Conservation (phyloP, 2,329 filamentous ascomycete species). For the Fusarium sp. region DNA sequence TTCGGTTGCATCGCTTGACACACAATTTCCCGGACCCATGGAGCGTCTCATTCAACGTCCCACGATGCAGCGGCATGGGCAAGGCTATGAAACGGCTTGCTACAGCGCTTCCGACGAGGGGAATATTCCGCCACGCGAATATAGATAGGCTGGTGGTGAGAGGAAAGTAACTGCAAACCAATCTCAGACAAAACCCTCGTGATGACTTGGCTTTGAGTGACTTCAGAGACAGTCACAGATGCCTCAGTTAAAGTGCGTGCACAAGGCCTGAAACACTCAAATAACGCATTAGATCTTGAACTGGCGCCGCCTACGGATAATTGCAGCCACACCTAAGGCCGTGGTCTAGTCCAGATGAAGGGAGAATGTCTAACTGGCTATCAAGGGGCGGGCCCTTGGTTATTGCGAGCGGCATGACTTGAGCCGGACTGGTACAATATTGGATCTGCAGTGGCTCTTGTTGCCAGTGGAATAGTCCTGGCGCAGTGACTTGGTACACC, state of each 20-base stretch:
- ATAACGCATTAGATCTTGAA: conserved; percentile 12
- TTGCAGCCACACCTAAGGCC: conserved; percentile 7
- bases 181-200: not conserved
- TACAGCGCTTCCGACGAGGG: conserved; percentile 14
- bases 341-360: not conserved
- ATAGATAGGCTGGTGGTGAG: not conserved
- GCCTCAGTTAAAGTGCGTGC: conserved; percentile 18
- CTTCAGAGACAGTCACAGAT: not conserved
- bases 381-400: conserved; percentile 16
- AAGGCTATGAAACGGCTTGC: conserved; percentile 40
- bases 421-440: not conserved
- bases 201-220: not conserved
- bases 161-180: not conserved
- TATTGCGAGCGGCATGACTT: conserved; percentile 27
- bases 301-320: not conserved
- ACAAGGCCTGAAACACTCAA: not conserved
- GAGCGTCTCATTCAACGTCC: conserved; percentile 28
- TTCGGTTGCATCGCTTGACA: conserved; percentile 26
- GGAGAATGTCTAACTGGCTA: not conserved
- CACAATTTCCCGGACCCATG: conserved; percentile 38
- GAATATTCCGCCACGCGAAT: conserved; percentile 25
- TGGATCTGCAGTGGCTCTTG: conserved; percentile 1
- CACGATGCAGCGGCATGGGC: conserved; percentile 18
- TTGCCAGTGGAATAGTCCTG: conserved; percentile 3
- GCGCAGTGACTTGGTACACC: conserved; percentile 13